Evolutionary conservation across 2,329 filamentous ascomycete species (phyloP).

Genomic region (Teratosphaeria gauchensis): DNA sequence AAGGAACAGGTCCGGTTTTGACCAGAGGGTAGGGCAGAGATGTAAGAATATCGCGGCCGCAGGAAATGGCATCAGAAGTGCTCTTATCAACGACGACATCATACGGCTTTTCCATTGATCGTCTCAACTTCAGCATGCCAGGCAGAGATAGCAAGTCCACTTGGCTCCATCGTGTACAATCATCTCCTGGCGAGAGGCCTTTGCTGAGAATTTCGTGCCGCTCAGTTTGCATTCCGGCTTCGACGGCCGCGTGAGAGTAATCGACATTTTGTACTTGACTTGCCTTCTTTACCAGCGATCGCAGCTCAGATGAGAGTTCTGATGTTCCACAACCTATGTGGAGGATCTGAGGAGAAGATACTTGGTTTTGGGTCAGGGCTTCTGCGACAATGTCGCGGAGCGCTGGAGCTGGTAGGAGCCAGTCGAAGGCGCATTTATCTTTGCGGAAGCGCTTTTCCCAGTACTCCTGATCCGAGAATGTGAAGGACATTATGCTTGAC

Average conservation of each 20-base stretch:
- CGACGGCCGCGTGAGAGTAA: not conserved
- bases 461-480: not conserved
- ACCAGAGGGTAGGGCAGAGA: constrained; percentile 12
- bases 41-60: constrained; percentile 9
- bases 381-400: not conserved
- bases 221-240: not conserved
- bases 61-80: constrained; percentile 15
- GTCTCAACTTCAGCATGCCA: not conserved
- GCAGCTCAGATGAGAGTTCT: not conserved
- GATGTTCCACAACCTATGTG: not conserved
- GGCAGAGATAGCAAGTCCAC: not conserved
- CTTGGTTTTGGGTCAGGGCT: not conserved
- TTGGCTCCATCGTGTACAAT: not conserved
- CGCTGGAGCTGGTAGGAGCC: not conserved
- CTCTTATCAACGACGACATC: constrained; percentile 15
- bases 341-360: not conserved
- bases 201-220: not conserved
- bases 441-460: not conserved
- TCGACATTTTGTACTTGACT: not conserved
- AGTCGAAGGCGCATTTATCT: not conserved
- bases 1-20: constrained; percentile 1
- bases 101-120: constrained; percentile 1
- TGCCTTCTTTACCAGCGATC: not conserved
- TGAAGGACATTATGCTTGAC: not conserved
- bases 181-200: not conserved